Evolutionary conservation across 768 basidiomycete species (phyloP).

Genomic region (Rubroboletus pulcherrimus): DNA sequence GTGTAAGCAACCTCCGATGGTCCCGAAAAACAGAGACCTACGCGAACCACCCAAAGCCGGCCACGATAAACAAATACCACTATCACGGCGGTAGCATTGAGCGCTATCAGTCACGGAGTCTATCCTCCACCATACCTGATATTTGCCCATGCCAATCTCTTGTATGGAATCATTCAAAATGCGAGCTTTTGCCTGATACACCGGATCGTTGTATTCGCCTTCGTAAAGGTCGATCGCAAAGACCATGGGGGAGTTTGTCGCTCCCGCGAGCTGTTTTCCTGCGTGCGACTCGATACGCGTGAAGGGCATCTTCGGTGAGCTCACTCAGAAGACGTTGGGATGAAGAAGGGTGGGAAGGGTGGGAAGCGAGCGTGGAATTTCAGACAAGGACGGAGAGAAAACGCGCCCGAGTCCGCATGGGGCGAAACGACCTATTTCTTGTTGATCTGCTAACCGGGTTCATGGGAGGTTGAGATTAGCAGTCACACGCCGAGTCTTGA

Average conservation of each 20-base stretch:
- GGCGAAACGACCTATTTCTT: too few species aligned
- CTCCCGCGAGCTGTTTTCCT: not conserved
- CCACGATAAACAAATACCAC: slow-evolving; percentile 38
- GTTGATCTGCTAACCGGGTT: not conserved
- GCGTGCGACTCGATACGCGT: not conserved
- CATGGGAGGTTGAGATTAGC: too few species aligned
- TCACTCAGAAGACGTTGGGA: not conserved
- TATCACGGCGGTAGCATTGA: slow-evolving; percentile 1
- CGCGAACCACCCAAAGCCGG: slow-evolving; percentile 43
- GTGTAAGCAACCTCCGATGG: not conserved
- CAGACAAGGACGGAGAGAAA: not conserved
- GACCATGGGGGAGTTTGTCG: not conserved
- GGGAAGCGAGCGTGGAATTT: not conserved
- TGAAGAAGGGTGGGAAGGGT: not conserved
- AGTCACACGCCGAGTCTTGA: too few species aligned
- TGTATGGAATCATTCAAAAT: slow-evolving; percentile 46
- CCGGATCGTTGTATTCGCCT: slow-evolving; percentile 39
- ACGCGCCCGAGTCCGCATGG: not conserved
- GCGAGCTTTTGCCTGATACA: slow-evolving; percentile 48
- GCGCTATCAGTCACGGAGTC: not conserved
- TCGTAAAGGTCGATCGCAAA: slow-evolving; percentile 28
- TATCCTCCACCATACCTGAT: slow-evolving; percentile 37
- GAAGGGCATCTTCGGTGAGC: not conserved
- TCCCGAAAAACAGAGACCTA: slow-evolving; percentile 14
- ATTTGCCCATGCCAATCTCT: slow-evolving; percentile 55